Evolutionary conservation across 768 basidiomycete genomes (phyloP).

Genomic region (Russula lepida): DNA sequence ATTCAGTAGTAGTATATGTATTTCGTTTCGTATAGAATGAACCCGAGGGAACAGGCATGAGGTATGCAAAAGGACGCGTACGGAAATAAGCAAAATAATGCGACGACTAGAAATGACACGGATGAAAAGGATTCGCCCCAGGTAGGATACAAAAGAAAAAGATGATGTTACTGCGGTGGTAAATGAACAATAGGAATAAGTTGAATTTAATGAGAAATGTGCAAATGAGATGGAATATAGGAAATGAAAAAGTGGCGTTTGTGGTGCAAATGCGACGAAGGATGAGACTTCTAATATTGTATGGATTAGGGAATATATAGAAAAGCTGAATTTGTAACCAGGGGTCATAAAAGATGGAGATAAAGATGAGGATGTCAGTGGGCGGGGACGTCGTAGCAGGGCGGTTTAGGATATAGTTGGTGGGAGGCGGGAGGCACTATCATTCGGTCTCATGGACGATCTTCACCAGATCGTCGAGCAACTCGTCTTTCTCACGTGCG

Average conservation of each 20-base stretch:
- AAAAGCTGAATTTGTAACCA: neutral
- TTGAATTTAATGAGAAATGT: conserved; percentile 1
- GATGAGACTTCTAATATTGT: neutral
- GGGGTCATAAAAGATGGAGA: neutral
- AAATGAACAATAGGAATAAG: conserved; percentile 15
- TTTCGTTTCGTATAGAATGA: conserved; percentile 1
- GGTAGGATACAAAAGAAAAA: conserved; percentile 1
- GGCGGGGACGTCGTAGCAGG: neutral
- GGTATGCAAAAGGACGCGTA: neutral
- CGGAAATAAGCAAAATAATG: neutral
- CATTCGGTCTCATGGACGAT: conserved; percentile 21
- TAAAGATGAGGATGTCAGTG: neutral
- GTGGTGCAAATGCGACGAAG: neutral
- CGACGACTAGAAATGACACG: neutral
- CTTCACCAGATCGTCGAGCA: conserved; percentile 19
- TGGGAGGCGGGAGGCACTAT: neutral
- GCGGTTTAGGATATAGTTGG: neutral
- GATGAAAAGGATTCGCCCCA: neutral
- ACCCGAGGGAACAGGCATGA: neutral
- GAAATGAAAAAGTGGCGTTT: neutral
- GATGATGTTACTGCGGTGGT: neutral
- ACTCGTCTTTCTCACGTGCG: conserved; percentile 33
- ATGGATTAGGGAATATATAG: conserved; percentile 11
- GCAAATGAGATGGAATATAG: neutral
- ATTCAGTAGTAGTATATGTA: neutral